Evolutionary conservation across 2,329 filamentous ascomycete species (phyloP).

Genomic region (Bipolaris oryzae): DNA sequence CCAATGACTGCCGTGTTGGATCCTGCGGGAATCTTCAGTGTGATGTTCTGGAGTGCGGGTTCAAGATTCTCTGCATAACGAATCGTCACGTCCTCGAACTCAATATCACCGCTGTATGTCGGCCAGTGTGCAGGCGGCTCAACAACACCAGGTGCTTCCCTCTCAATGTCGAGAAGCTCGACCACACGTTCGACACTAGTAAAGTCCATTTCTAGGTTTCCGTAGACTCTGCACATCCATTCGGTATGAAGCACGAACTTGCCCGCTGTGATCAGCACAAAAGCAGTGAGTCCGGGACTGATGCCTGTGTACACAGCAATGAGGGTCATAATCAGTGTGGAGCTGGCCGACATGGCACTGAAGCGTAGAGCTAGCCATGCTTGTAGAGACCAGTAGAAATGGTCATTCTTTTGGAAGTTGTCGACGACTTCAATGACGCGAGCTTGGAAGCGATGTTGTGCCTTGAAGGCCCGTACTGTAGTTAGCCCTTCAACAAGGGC

Average conservation of each 20-base stretch:
- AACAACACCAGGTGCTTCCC: constrained; percentile 71
- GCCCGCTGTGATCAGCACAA: constrained; percentile 75
- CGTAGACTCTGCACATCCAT: constrained; percentile 77
- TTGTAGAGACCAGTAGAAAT: constrained; percentile 90
- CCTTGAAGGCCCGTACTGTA: constrained; percentile 83
- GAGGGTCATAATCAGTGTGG: constrained; percentile 74
- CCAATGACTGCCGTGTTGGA: constrained; percentile 81
- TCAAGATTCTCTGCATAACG: constrained; percentile 80
- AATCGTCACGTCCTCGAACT: constrained; percentile 78
- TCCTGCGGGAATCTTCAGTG: constrained; percentile 76
- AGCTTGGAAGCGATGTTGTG: constrained; percentile 78
- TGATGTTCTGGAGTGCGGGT: constrained; percentile 70
- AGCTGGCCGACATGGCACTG: constrained; percentile 71
- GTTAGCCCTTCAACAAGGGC: constrained; percentile 84
- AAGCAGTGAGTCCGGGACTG: constrained; percentile 79
- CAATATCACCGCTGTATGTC: constrained; percentile 70
- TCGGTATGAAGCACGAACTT: constrained; percentile 73
- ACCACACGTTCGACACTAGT: constrained; percentile 87
- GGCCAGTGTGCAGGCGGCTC: constrained; percentile 80
- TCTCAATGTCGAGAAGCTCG: constrained; percentile 77
- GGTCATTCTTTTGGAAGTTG: constrained; percentile 91
- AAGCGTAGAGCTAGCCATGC: constrained; percentile 85
- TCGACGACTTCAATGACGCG: constrained; percentile 82
- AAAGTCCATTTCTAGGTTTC: constrained; percentile 88
- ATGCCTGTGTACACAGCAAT: constrained; percentile 77